Evolutionary conservation across 371 early-diverging fungal species (phyloP), one percentile per base, ranked within the genome.

Genomic region (Rhizomucor miehei): DNA sequence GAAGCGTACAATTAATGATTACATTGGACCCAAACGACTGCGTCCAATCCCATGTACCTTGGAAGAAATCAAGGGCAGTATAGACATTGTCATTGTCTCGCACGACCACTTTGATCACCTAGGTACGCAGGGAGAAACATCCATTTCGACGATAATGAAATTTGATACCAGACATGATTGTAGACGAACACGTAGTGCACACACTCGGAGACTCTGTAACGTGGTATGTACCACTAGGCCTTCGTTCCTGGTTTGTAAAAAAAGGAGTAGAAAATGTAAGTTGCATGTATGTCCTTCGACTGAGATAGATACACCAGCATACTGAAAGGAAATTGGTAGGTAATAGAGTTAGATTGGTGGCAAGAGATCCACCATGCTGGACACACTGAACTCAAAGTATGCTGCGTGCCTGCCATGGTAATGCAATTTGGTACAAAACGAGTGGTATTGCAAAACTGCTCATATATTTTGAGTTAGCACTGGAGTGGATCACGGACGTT

Each of bases 301-400:
- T 13, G 23, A 47, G 47, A n/a, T 25, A 19, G n/a, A 12, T 14
- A 11, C 35, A 48, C 24, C 1, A 23, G 35, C 13, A 13, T 48
- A 29, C n/a, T 36, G 25, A 34, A 6, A n/a, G 11, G 16, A 29
- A 19, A 11, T 16, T 14, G 13, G 9, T 57, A 77, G 67, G 72
- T 80, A 11, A 67, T 82, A 25, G 86, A 86, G 52, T 56, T 83
- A n/a, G 84, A 83, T 51, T 86, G 84, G 84, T 86, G 81, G 84
- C 79, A 82, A 56, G 84, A 83, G 44, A 64, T 67, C 25, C 66
- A 59, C 35, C 80, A 81, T 46, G 69, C 70, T 23, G 66, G 57
- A 36, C 53, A 58, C 13, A 74, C 74, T 23, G 66, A 64, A 29
- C 70, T 83, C 36, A 60, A 65, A 9, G 71, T 78, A 43, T 76